phyloP scores from a whole-genome alignment of 192 early-diverging fungal genomes.

The Coemansia sp. region DNA sequence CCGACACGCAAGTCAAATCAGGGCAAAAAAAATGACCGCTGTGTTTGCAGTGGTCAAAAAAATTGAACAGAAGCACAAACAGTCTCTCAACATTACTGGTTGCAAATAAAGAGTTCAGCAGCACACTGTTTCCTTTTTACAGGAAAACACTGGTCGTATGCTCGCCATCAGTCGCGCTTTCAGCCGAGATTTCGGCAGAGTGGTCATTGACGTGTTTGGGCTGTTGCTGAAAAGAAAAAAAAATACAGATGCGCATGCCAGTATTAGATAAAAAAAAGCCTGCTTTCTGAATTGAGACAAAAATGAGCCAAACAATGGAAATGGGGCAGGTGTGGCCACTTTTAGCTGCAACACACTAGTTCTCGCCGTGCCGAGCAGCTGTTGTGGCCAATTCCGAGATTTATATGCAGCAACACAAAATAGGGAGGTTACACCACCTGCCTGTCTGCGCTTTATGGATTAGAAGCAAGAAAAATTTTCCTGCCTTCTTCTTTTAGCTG shows the following conservation, averaged over 20 bases:
- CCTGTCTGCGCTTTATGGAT: neutral
- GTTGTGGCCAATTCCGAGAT: constrained; percentile 1
- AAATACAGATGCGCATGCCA: too few relatives aligned
- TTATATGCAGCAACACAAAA: neutral
- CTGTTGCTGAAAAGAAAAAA: too few relatives aligned
- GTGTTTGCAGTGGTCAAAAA: too few relatives aligned
- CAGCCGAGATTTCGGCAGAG: too few relatives aligned
- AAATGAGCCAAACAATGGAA: neutral
- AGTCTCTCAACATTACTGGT: neutral
- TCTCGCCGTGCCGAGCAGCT: neutral
- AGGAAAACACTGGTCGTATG: neutral
- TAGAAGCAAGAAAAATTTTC: neutral
- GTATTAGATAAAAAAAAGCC: neutral
- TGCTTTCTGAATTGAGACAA: neutral
- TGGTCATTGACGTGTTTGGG: too few relatives aligned
- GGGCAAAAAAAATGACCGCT: neutral
- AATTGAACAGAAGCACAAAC: neutral
- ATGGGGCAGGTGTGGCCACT: neutral
- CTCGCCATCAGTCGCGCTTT: too few relatives aligned
- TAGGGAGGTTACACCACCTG: neutral
- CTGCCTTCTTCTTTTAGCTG: neutral
- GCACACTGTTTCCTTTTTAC: neutral
- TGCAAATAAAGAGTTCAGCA: too few relatives aligned
- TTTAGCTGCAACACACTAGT: neutral
- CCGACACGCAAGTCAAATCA: neutral